phyloP scores from a whole-genome alignment of 192 early-diverging fungal species.

The Phycomyces nitens region DNA sequence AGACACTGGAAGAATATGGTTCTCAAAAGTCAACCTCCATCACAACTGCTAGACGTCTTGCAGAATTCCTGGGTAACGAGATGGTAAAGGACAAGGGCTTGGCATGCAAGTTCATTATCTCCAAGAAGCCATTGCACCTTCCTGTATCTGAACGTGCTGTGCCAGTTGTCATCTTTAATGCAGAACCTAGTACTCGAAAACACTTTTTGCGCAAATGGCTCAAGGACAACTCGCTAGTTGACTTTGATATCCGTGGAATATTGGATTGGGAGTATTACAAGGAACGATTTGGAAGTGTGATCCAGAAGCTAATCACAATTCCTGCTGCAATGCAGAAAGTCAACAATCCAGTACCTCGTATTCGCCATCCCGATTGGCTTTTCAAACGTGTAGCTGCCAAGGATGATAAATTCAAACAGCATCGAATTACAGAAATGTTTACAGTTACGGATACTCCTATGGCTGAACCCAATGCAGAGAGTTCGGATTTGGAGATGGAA shows the following conservation, averaged over 20 bases:
- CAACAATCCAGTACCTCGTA: slow-evolving; percentile 87
- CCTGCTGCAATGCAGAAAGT: slow-evolving; percentile 97
- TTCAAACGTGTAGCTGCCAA: slow-evolving; percentile 68
- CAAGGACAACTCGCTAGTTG: slow-evolving; percentile 66
- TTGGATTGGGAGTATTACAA: slow-evolving; percentile 97
- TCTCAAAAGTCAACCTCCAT: slow-evolving; percentile 92
- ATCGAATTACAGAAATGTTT: slow-evolving; percentile 85
- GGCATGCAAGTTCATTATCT: slow-evolving; percentile 94
- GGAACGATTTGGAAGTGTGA: slow-evolving; percentile 91
- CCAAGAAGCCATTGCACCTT: slow-evolving; percentile 70
- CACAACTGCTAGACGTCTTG: slow-evolving; percentile 89
- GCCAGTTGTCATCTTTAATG: slow-evolving; percentile 91
- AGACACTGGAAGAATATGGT: slow-evolving; percentile 90
- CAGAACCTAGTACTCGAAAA: slow-evolving; percentile 68
- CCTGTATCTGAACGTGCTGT: slow-evolving; percentile 94
- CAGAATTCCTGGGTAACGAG: slow-evolving; percentile 95
- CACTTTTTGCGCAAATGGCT: slow-evolving; percentile 93
- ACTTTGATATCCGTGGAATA: slow-evolving; percentile 87
- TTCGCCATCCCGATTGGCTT: slow-evolving; percentile 95
- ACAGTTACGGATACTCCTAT: slow-evolving; percentile 39
- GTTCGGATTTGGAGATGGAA: slow-evolving; percentile 18
- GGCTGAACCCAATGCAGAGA: slow-evolving; percentile 13
- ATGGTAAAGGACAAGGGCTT: slow-evolving; percentile 98
- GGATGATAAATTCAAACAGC: slow-evolving; percentile 84
- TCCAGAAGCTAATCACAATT: slow-evolving; percentile 97